phyloP scores from a whole-genome alignment of 108 stramenopile species.

The Nitzschia putrida region DNA sequence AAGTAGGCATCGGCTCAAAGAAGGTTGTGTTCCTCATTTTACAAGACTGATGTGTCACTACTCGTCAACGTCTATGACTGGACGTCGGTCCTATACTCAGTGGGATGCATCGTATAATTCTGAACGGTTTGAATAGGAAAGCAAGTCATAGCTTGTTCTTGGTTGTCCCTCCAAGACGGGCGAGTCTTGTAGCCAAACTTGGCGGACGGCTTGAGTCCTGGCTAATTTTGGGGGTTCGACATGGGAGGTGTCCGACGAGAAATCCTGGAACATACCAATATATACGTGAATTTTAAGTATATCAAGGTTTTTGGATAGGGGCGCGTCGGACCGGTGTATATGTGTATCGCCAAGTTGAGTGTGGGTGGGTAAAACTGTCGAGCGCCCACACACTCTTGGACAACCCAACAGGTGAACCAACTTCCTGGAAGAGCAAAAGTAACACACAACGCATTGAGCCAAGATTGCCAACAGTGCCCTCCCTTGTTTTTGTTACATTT shows the following conservation, averaged over 20 bases:
- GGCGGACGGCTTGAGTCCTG: neutral
- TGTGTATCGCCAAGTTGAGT: conserved; percentile 24
- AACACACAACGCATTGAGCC: neutral
- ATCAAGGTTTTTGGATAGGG: conserved; percentile 3
- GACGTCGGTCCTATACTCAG: too few relatives aligned
- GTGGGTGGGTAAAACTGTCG: neutral
- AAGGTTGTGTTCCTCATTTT: too few relatives aligned
- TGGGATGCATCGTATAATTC: too few relatives aligned
- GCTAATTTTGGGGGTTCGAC: neutral
- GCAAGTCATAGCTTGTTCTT: too few relatives aligned
- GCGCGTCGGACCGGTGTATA: neutral
- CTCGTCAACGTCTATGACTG: too few relatives aligned
- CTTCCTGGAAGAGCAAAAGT: neutral
- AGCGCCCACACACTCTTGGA: neutral
- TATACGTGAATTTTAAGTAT: neutral
- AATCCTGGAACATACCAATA: neutral
- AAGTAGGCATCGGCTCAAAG: too few relatives aligned
- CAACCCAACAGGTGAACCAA: neutral
- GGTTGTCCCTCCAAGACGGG: too few relatives aligned
- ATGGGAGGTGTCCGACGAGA: neutral
- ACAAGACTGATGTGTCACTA: too few relatives aligned
- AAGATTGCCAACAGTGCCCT: too few relatives aligned
- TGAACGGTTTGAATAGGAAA: too few relatives aligned
- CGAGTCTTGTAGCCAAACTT: conserved; percentile 5
- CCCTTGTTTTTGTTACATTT: neutral